Evolutionary conservation across 163 green algal genomes (phyloP), one percentile per base, ranked within the genome.

Genomic region (Chlorella variabilis): DNA sequence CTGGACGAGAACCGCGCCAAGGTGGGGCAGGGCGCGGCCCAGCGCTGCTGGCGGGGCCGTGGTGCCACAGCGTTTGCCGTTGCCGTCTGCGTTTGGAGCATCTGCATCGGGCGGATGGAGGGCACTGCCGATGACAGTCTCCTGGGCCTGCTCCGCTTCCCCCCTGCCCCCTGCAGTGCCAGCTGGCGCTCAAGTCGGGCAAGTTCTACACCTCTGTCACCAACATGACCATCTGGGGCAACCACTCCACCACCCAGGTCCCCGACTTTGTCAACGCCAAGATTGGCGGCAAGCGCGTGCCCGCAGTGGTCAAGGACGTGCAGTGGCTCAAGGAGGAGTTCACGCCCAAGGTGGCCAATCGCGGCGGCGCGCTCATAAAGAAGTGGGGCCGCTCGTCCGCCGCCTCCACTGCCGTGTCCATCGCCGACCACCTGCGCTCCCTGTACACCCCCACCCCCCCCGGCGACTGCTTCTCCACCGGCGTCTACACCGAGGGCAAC

Each of bases 1-100:
- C 91, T 98, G 79, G 95, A 98, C 78, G 93, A 98, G 89, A 98
- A 98, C 92, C 90, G 95, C 62, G 95, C 94, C 81, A 97, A 97
- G 77, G 77, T 82, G 76, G 20, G 74, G 2, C 18, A 7, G 29
- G 36, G 2, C 17, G 18, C 23, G 31, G n/a, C n/a, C n/a, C n/a
- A n/a, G n/a, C n/a, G n/a, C n/a, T n/a, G n/a, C n/a, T n/a, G n/a
- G n/a, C n/a, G n/a, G n/a, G n/a, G n/a, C n/a, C n/a, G n/a, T 11
- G 36, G 3, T 71, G 65, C 36, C 41, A 39, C n/a, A n/a, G n/a
- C n/a, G n/a, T n/a, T n/a, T n/a, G n/a, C n/a, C n/a, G n/a, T n/a
- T n/a, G n/a, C n/a, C n/a, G n/a, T n/a, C n/a, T n/a, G n/a, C n/a
- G n/a, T n/a, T n/a, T n/a, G n/a, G n/a, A n/a, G n/a, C n/a, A n/a